These are phyloP conservation scores for Lipomyces japonicus DNA, from an alignment of 805 yeast genomes.

Conservation along the genomic window DNA sequence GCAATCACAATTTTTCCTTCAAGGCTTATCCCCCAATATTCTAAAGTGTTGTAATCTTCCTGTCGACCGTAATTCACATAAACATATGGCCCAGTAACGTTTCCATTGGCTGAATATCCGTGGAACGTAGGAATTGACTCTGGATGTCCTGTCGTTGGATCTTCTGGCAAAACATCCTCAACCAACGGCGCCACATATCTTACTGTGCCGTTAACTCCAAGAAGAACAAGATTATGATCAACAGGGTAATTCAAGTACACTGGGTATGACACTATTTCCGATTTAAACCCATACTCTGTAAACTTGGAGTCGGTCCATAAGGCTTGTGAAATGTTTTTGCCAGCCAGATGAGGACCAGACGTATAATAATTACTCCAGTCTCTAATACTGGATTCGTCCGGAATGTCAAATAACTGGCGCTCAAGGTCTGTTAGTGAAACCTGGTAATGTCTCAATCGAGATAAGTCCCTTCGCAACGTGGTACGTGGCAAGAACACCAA, in stretches of 20 bases:
- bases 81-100: conserved; percentile 61
- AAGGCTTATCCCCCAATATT: conserved; percentile 47
- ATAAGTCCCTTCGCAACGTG: conserved; percentile 72
- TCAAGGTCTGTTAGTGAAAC: conserved; percentile 68
- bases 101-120: conserved; percentile 73
- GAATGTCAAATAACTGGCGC: conserved; percentile 50
- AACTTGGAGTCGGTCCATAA: conserved; percentile 59
- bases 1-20: conserved; percentile 60
- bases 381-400: conserved; percentile 41
- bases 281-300: conserved; percentile 55
- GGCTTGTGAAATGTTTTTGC: conserved; percentile 39
- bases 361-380: conserved; percentile 48
- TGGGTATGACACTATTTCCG: conserved; percentile 54
- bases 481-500: conserved; percentile 79
- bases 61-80: conserved; percentile 67
- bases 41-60: conserved; percentile 54
- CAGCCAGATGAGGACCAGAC: conserved; percentile 38
- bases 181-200: conserved; percentile 51
- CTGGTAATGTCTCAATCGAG: conserved; percentile 64
- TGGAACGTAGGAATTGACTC: conserved; percentile 66
- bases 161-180: conserved; percentile 53
- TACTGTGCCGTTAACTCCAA: conserved; percentile 37
- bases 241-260: conserved; percentile 63
- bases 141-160: conserved; percentile 46
- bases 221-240: conserved; percentile 49